Evolutionary conservation across 768 basidiomycete species (phyloP).

Genomic region (Boletus vinaceobasis): DNA sequence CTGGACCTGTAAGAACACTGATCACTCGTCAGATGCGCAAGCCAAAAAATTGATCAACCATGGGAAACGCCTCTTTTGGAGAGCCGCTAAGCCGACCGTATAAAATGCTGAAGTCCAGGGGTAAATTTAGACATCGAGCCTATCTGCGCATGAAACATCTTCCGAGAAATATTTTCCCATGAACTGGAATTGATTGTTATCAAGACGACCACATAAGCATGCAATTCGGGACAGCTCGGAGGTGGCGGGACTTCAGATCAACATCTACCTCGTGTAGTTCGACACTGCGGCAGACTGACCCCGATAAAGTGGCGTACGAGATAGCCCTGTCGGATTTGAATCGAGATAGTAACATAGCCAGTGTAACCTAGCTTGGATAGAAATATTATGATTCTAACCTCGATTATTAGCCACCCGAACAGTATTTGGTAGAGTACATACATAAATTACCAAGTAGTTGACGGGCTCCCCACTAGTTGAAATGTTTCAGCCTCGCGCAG

Average conservation of each 20-base stretch:
- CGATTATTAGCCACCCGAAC: not conserved
- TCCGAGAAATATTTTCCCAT: not conserved
- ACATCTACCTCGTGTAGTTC: not conserved
- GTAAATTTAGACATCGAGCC: not conserved
- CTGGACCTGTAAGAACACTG: not conserved
- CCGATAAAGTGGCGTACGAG: not conserved
- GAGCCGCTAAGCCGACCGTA: not conserved
- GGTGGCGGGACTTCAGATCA: not conserved
- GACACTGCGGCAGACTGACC: not conserved
- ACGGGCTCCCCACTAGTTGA: not conserved
- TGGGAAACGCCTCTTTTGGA: not conserved
- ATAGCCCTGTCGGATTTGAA: too few relatives aligned
- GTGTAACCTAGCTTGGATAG: not conserved
- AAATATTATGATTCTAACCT: not conserved
- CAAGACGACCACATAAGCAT: not conserved
- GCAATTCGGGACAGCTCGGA: not conserved
- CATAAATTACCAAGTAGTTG: conserved; percentile 1
- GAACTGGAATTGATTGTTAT: not conserved
- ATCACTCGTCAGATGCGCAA: not conserved
- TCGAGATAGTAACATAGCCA: too few relatives aligned
- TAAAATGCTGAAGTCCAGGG: not conserved
- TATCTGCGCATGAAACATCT: not conserved
- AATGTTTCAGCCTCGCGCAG: conserved; percentile 10
- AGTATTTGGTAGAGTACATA: conserved; percentile 2
- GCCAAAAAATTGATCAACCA: not conserved